Percentiles rank a stretch among this genome's conserved stretches.
phyloP scores from a whole-genome alignment of 2,329 filamentous ascomycete species.

The Pezicula neosporulosa region DNA sequence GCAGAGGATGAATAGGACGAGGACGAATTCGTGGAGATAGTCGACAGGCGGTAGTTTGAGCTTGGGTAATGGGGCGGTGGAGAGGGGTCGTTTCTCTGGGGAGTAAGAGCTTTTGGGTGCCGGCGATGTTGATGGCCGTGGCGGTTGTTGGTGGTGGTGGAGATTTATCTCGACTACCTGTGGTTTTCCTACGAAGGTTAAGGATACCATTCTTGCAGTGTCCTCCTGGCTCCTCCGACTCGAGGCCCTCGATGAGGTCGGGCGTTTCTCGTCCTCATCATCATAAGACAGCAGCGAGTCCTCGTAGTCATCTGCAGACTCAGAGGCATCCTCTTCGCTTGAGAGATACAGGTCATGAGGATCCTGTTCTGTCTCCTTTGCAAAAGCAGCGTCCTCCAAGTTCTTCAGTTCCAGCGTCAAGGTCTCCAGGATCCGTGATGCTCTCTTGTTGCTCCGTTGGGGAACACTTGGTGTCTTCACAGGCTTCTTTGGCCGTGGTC shows the following conservation, averaged over 20 bases:
- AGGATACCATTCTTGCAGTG: constrained; percentile 55
- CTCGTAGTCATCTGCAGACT: constrained; percentile 56
- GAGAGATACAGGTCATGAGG: constrained; percentile 62
- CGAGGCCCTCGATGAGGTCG: constrained; percentile 16
- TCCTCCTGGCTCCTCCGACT: constrained; percentile 40
- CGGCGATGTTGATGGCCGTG: background rate
- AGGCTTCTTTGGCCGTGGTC: constrained; percentile 17
- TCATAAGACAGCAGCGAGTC: constrained; percentile 39
- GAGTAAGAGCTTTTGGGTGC: background rate
- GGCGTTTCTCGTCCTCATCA: constrained; percentile 31
- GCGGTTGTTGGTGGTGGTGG: background rate
- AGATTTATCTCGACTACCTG: constrained; percentile 48
- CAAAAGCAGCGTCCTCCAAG: constrained; percentile 14
- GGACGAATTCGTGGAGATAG: background rate
- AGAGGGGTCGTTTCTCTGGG: background rate
- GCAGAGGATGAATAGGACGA: background rate
- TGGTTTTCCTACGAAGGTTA: constrained; percentile 57
- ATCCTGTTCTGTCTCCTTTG: constrained; percentile 14
- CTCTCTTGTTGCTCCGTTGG: constrained; percentile 19
- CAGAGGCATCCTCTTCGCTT: constrained; percentile 63
- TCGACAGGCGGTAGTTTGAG: background rate
- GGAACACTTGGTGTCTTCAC: constrained; percentile 19
- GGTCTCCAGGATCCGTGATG: constrained; percentile 20
- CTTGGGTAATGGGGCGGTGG: background rate
- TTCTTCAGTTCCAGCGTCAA: constrained; percentile 23